Evolutionary conservation across 176 grass and related monocot species (phyloP).

Genomic region (Chloris gayana): DNA sequence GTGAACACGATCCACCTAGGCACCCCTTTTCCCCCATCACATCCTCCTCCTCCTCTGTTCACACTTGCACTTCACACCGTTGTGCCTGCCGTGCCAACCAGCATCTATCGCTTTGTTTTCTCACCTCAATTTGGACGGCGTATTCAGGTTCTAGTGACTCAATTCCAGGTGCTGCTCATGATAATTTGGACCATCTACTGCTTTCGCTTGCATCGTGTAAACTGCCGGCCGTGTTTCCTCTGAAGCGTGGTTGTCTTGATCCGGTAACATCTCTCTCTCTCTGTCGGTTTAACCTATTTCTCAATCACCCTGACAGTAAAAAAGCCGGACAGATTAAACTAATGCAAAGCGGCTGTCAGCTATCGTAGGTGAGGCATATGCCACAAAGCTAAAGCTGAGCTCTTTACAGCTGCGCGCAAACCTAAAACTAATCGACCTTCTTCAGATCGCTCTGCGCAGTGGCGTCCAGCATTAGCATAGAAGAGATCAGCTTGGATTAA

Average conservation of each 20-base stretch:
- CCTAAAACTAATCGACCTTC: not conserved
- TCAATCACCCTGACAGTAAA: not conserved
- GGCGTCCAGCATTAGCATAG: not conserved
- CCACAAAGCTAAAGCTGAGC: not conserved
- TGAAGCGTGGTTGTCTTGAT: not conserved
- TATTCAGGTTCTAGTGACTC: no score
- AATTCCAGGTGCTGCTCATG: no score
- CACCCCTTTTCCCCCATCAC: not conserved
- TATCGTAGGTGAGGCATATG: not conserved
- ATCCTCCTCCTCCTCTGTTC: not conserved
- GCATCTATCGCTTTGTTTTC: not conserved
- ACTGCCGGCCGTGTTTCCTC: no score
- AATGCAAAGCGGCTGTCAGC: not conserved
- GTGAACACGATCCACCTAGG: no score
- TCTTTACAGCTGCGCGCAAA: constrained; percentile 1
- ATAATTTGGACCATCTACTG: not conserved
- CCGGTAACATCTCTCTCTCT: not conserved
- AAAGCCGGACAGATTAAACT: not conserved
- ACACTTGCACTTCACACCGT: not conserved
- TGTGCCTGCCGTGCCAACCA: not conserved
- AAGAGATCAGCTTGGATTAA: not conserved
- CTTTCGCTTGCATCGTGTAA: not conserved
- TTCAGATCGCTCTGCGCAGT: not conserved
- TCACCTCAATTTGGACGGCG: not conserved
- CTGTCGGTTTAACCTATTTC: not conserved